Percentiles rank a stretch among this genome's conserved stretches.
phyloP scores from a whole-genome alignment of 2,329 filamentous ascomycete species.

The Rhexocercosporidium sp. region DNA sequence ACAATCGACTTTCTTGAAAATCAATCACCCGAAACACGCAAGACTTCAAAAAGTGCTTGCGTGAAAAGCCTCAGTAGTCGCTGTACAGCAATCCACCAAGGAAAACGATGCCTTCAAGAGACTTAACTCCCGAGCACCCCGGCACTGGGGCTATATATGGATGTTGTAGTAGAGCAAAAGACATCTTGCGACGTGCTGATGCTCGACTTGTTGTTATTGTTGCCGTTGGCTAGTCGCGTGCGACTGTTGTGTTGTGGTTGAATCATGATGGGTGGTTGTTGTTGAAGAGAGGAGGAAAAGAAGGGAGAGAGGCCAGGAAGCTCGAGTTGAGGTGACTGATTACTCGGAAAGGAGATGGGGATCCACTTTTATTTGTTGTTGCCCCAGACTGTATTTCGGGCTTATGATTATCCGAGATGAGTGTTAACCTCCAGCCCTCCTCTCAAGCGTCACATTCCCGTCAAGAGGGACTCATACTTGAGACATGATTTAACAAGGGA shows the following conservation, averaged over 20 bases:
- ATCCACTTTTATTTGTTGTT: background rate
- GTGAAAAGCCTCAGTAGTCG: constrained; percentile 31
- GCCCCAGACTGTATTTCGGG: background rate
- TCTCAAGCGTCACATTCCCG: too few relatives aligned
- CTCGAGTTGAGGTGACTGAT: background rate
- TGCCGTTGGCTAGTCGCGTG: constrained; percentile 34
- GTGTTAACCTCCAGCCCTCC: background rate
- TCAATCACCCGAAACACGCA: background rate
- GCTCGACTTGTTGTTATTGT: constrained; percentile 11
- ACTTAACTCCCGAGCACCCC: constrained; percentile 41
- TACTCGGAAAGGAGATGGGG: background rate
- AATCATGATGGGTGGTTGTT: constrained; percentile 36
- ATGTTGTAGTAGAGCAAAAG: constrained; percentile 25
- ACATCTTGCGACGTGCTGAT: constrained; percentile 38
- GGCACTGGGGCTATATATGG: constrained; percentile 41
- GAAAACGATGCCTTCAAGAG: constrained; percentile 17
- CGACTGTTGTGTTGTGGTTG: constrained; percentile 36
- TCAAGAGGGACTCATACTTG: background rate
- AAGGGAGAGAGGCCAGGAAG: background rate
- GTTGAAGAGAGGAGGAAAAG: constrained; percentile 19
- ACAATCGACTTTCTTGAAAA: background rate
- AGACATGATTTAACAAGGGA: background rate
- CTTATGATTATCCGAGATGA: background rate
- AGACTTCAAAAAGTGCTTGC: background rate
- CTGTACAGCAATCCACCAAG: constrained; percentile 26